phyloP scores from a whole-genome alignment of 2,329 filamentous ascomycete species.

The Torrubiella hemipterigena region DNA sequence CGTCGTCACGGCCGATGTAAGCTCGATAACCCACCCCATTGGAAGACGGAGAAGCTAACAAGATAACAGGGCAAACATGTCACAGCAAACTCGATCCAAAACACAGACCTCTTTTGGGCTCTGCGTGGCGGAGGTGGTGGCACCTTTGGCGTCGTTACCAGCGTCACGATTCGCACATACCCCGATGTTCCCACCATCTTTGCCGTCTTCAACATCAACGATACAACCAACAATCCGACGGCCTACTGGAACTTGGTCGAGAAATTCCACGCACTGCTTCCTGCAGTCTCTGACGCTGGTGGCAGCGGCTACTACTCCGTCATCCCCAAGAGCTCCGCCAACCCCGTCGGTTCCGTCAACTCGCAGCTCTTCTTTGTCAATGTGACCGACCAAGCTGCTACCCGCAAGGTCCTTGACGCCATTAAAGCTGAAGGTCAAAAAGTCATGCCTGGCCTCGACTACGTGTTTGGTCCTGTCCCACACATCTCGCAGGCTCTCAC shows the following conservation, averaged over 20 bases:
- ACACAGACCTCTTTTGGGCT: conserved; percentile 31
- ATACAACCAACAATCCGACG: conserved; percentile 14
- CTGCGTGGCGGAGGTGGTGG: conserved; percentile 32
- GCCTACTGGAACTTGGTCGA: conserved; percentile 18
- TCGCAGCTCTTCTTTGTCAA: conserved; percentile 7
- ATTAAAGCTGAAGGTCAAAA: conserved; percentile 2
- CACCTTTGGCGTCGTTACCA: conserved; percentile 30
- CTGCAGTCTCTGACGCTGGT: conserved; percentile 21
- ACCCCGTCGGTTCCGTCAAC: conserved; percentile 4
- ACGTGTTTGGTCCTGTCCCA: background rate
- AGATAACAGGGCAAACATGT: conserved; percentile 13
- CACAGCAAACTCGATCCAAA: conserved; percentile 20
- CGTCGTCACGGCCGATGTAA: conserved; percentile 20
- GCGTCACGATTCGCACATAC: conserved; percentile 28
- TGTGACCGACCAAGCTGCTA: conserved; percentile 4
- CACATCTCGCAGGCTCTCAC: conserved; percentile 1
- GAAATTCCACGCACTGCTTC: conserved; percentile 18
- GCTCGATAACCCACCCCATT: conserved; percentile 1
- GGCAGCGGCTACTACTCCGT: conserved; percentile 24
- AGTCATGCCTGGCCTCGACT: conserved; percentile 2
- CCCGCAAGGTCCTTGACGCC: conserved; percentile 1
- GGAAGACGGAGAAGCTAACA: background rate
- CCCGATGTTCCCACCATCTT: conserved; percentile 20
- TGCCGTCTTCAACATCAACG: conserved; percentile 14
- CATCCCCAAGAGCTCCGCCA: conserved; percentile 8